Percentiles rank a stretch among this genome's conserved stretches.
Conservation (phyloP, 345 rosid species). For the Mangifera indica region DNA sequence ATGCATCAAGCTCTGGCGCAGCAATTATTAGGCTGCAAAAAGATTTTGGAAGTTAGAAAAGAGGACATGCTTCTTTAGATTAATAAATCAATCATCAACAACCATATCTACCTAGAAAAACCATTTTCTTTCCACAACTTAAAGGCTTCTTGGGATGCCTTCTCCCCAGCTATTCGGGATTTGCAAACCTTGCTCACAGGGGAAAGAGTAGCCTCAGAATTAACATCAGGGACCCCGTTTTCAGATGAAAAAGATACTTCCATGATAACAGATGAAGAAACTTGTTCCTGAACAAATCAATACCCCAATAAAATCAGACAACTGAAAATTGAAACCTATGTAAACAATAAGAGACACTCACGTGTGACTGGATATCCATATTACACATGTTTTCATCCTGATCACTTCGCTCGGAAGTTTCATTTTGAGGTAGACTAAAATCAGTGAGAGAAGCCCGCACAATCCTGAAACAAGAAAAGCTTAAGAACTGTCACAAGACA, state of each 20-base stretch:
- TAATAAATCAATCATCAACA: conserved; percentile 7
- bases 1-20: conserved; percentile 80
- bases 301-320: conserved; percentile 15
- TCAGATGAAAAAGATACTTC: conserved; percentile 44
- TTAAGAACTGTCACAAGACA: neutral
- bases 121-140: conserved; percentile 78
- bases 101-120: conserved; percentile 65
- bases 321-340: neutral
- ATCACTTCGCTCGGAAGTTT: conserved; percentile 24
- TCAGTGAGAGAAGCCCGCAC: conserved; percentile 62
- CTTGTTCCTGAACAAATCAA: conserved; percentile 38
- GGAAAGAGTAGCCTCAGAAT: conserved; percentile 26
- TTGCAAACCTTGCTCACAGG: conserved; percentile 41
- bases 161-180: conserved; percentile 67
- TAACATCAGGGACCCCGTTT: conserved; percentile 28
- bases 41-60: conserved; percentile 6
- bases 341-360: conserved; percentile 25
- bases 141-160: conserved; percentile 58
- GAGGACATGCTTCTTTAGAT: neutral
- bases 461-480: conserved; percentile 43
- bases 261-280: conserved; percentile 32
- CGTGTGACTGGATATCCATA: conserved; percentile 42
- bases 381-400: conserved; percentile 27
- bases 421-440: conserved; percentile 40
- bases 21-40: conserved; percentile 75